A percentile compares a stretch with the other conserved stretches of the same genome.
Evolutionary conservation across 148 eudicot species (phyloP).

Genomic region (Cornus controversa): DNA sequence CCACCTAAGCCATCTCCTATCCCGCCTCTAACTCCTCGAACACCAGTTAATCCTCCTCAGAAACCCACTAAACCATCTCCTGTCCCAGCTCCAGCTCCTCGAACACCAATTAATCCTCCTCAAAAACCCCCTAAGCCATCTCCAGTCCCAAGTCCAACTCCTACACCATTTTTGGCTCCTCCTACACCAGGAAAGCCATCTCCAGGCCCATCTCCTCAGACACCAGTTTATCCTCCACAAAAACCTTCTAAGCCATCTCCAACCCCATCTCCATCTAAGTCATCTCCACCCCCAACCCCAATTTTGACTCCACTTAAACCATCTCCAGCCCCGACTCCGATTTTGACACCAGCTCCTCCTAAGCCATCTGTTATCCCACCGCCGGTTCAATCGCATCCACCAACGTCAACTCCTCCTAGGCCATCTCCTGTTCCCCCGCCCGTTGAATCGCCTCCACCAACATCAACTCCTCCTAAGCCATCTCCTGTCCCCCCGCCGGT

Average conservation of each 20-base stretch:
- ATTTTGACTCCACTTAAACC: no score
- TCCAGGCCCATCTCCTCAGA: not conserved
- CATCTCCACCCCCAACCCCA: no score
- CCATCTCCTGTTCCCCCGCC: not conserved
- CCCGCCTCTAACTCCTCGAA: not conserved
- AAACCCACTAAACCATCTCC: not conserved
- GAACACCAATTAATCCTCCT: constrained; percentile 9
- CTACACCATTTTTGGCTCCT: not conserved
- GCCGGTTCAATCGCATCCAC: no score
- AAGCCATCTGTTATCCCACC: no score
- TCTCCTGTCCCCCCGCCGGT: not conserved
- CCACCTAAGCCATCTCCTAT: constrained; percentile 3
- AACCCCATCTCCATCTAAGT: no score
- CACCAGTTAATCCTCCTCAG: no score
- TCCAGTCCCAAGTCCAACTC: not conserved
- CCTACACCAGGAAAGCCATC: not conserved
- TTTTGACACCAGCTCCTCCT: not conserved
- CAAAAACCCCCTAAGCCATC: constrained; percentile 9
- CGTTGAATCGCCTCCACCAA: not conserved
- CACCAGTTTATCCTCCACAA: no score
- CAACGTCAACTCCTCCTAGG: no score
- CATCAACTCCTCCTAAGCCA: no score
- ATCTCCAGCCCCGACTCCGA: no score
- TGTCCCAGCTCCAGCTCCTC: not conserved
- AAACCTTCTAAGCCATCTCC: no score